phyloP scores from a whole-genome alignment of 306 rosid genomes.

The Gleditsia sinensis region DNA sequence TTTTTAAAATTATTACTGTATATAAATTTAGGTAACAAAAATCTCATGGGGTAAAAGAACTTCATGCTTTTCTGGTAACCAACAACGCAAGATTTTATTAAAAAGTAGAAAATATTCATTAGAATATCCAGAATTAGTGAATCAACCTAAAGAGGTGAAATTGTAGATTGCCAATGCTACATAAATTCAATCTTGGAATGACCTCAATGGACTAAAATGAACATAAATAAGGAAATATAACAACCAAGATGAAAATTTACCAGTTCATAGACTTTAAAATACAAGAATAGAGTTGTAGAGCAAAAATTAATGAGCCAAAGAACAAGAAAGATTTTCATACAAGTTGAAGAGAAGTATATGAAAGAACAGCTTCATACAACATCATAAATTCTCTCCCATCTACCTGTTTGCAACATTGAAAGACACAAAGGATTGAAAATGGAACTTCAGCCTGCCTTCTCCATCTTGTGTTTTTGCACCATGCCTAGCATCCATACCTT shows the following conservation, averaged over 20 bases:
- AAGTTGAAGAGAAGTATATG: slow-evolving; percentile 16
- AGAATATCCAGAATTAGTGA: slow-evolving; percentile 7
- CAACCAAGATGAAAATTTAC: background rate
- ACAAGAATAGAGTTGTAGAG: background rate
- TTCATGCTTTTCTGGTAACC: background rate
- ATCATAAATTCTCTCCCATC: slow-evolving; percentile 19
- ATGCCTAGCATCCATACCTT: slow-evolving; percentile 88
- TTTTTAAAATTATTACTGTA: background rate
- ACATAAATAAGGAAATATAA: background rate
- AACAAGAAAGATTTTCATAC: background rate
- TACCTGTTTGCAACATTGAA: slow-evolving; percentile 91
- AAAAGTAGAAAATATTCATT: background rate
- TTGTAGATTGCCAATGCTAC: slow-evolving; percentile 4
- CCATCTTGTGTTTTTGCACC: slow-evolving; percentile 88
- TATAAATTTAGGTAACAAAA: slow-evolving; percentile 1
- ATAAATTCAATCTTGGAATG: background rate
- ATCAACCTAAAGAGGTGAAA: slow-evolving; percentile 10
- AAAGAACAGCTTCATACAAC: slow-evolving; percentile 17
- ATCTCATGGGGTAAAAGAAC: background rate
- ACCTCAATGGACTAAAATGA: slow-evolving; percentile 2
- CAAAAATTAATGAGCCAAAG: background rate
- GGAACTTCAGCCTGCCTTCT: slow-evolving; percentile 93
- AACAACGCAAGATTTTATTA: background rate
- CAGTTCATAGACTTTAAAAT: background rate
- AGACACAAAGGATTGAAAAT: slow-evolving; percentile 94